Evolutionary conservation across 192 early-diverging fungal species (phyloP).

Genomic region (Entomortierella lignicola): DNA sequence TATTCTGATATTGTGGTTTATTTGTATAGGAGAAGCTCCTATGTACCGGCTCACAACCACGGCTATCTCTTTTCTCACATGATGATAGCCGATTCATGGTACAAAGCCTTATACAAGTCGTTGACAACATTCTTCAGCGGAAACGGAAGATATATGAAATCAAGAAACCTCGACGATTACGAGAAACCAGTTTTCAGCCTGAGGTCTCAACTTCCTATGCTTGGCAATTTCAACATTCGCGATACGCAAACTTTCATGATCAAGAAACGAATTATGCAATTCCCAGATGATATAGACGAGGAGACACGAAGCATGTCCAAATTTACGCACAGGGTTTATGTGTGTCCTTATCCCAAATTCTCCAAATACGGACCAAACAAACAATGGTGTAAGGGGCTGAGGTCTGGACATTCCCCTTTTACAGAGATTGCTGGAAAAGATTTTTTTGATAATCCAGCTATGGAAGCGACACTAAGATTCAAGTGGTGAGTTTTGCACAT

Average conservation of each 20-base stretch:
- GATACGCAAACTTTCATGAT: background rate
- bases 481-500: conserved; percentile 25
- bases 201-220: conserved; percentile 32
- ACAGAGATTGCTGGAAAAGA: conserved; percentile 34
- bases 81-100: conserved; percentile 14
- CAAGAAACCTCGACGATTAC: conserved; percentile 35
- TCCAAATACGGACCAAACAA: conserved; percentile 29
- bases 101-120: too few species aligned
- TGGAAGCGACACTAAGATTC: conserved; percentile 34
- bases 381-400: background rate
- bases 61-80: conserved; percentile 36
- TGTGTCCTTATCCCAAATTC: conserved; percentile 33
- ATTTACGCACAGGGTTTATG: conserved; percentile 34
- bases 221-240: too few species aligned
- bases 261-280: background rate
- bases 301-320: background rate
- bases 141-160: too few species aligned
- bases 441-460: conserved; percentile 45
- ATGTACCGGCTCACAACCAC: conserved; percentile 42
- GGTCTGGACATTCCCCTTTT: conserved; percentile 17
- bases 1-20: conserved; percentile 22
- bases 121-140: too few species aligned
- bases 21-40: conserved; percentile 37
- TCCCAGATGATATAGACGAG: conserved; percentile 4
- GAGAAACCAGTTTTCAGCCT: conserved; percentile 33